phyloP scores from a whole-genome alignment of 371 early-diverging fungal genomes.

The Rhizopus microsporus region DNA sequence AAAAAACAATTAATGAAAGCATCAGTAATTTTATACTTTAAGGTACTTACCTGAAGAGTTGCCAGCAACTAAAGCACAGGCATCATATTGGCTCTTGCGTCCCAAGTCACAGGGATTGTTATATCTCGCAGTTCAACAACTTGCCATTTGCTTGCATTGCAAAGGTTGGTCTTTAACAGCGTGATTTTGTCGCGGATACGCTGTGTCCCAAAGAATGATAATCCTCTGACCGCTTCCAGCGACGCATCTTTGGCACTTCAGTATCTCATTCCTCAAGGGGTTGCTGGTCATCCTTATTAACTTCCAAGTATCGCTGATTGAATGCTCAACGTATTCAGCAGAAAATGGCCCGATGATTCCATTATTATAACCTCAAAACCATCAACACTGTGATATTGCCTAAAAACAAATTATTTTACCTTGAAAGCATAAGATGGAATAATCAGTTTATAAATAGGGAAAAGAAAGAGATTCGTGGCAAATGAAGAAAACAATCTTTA shows the following conservation, averaged over 20 bases:
- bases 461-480: too few species aligned
- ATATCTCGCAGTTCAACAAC: slow-evolving; percentile 18
- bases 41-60: slow-evolving; percentile 18
- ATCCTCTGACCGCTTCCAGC: slow-evolving; percentile 15
- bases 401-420: too few species aligned
- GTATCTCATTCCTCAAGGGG: slow-evolving; percentile 17
- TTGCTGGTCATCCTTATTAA: slow-evolving; percentile 10
- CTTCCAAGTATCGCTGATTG: slow-evolving; percentile 9
- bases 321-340: slow-evolving; percentile 11
- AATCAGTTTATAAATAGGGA: too few species aligned
- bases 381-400: too few species aligned
- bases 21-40: slow-evolving; percentile 14
- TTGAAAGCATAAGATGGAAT: too few species aligned
- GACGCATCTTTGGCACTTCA: slow-evolving; percentile 14
- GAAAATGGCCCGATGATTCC: slow-evolving; percentile 15
- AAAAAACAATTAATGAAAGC: slow-evolving; percentile 17
- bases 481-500: too few species aligned
- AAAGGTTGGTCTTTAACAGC: slow-evolving; percentile 12
- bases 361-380: slow-evolving; percentile 12
- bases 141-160: slow-evolving; percentile 12
- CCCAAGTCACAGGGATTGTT: slow-evolving; percentile 17
- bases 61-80: slow-evolving; percentile 14
- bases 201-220: slow-evolving; percentile 12
- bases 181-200: slow-evolving; percentile 17
- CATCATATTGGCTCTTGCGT: slow-evolving; percentile 14